Base-by-base conservation (phyloP, 805 yeast genomes). In the Saturnispora quitensis region DNA sequence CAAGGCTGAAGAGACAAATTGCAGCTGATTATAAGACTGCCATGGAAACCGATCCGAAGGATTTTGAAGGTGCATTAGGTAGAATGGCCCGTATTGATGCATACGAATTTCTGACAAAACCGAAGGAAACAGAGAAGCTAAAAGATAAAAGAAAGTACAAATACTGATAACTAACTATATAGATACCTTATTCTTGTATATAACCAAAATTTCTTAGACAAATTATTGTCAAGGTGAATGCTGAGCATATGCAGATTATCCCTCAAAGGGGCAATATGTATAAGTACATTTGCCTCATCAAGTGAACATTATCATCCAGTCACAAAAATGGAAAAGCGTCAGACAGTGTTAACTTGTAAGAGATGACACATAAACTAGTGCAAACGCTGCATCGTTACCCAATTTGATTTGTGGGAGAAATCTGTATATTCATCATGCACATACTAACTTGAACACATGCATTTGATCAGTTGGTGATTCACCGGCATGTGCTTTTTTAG, bases 391-490 rank as follows among this genome's bases (percentile, higher is more conserved):
- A 18, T 12, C 6, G 7, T 38, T 18, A n/a, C 7, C 17, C 42
- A 8, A 3, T 2, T 17, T 10, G 5, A 38, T n/a, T 25, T 10
- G 3, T 3, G 13, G 4, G 9, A 38, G 17, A 20, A 38, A 38
- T 20, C 22, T n/a, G n/a, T 18, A 38, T 10, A 38, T 25, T 25
- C 13, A 38, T 34, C 10, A 12, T 31, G 15, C 9, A n/a, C 25
- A 22, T 25, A 25, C 36, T 34, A 18, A 25, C n/a, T 34, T 44
- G 28, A 44, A 31, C 43, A 35, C 13, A n/a, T n/a, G n/a, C 4
- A 15, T 24, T 45, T 45, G n/a, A 18, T 20, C 24, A 66, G 68
- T 62, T 51, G 69, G 69, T 3, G 67, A 65, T 47, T 44, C 66
- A 5, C 61, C 68, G 2, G 55, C 63, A 15, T 60, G 68, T 38